A percentile compares a stretch with the other conserved stretches of the same genome.
Conservation (phyloP, 257 asterid species). For the Prunella vulgaris region DNA sequence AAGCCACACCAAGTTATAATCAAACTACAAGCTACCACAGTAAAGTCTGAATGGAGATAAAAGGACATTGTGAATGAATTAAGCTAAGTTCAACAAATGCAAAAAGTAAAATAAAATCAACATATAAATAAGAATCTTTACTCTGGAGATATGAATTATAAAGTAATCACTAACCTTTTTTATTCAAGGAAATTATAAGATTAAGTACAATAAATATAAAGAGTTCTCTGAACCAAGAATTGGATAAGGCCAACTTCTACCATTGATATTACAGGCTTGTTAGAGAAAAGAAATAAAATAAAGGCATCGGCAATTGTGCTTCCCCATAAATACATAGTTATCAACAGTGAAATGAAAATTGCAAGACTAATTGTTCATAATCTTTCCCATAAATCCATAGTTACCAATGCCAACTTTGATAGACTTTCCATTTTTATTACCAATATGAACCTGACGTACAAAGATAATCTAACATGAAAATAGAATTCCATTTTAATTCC, state of each 20-base stretch:
- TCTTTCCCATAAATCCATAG: too few species aligned
- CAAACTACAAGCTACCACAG: constrained; percentile 13
- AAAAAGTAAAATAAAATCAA: neutral
- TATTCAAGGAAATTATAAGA: neutral
- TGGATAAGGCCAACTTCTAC: neutral
- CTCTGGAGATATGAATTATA: neutral
- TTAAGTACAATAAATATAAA: neutral
- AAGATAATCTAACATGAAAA: too few species aligned
- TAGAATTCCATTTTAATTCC: too few species aligned
- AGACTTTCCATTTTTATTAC: too few species aligned
- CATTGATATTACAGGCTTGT: neutral
- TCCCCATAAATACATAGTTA: constrained; percentile 1
- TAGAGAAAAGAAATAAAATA: neutral
- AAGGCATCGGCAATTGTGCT: neutral
- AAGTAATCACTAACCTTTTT: neutral
- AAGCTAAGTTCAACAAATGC: neutral
- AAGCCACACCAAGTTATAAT: neutral
- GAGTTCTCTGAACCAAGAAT: neutral
- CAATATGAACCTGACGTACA: too few species aligned
- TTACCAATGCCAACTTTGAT: too few species aligned
- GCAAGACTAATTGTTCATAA: too few species aligned
- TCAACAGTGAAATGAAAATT: neutral
- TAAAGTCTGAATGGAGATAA: neutral
- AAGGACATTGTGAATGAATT: neutral
- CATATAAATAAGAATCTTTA: neutral